Evolutionary conservation across 2,329 filamentous ascomycete genomes (phyloP).

Genomic region (Paraphaeosphaeria minitans): DNA sequence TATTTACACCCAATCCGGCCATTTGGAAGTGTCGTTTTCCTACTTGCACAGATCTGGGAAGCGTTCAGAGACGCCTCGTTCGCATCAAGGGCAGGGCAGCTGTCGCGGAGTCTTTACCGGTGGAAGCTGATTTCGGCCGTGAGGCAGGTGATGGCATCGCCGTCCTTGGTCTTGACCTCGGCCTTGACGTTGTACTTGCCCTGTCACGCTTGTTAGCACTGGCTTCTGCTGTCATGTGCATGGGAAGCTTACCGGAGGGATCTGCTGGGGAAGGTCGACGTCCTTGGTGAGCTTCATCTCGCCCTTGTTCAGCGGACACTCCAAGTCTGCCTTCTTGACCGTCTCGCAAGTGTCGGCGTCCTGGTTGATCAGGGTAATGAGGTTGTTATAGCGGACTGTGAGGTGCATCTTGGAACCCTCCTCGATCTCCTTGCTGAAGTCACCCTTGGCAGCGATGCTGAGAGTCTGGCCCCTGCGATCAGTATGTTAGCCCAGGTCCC

Average conservation of each 20-base stretch:
- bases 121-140: constrained; percentile 72
- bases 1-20: constrained; percentile 42
- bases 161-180: constrained; percentile 77
- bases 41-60: constrained; percentile 30
- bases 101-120: constrained; percentile 38
- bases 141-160: constrained; percentile 82
- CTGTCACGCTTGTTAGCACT: constrained; percentile 52
- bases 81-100: constrained; percentile 12
- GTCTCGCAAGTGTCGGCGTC: constrained; percentile 87
- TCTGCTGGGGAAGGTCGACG: constrained; percentile 82
- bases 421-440: constrained; percentile 72
- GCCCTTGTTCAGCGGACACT: constrained; percentile 87
- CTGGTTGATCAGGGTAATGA: constrained; percentile 86
- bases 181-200: constrained; percentile 89
- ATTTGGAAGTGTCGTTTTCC: constrained; percentile 41
- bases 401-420: constrained; percentile 81
- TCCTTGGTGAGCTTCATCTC: constrained; percentile 74
- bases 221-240: not conserved
- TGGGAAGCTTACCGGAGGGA: constrained; percentile 78
- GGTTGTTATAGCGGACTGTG: constrained; percentile 91
- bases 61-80: constrained; percentile 21
- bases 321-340: constrained; percentile 82
- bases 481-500: constrained; percentile 11
- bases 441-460: constrained; percentile 77
- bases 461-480: constrained; percentile 72